Percentiles rank a stretch among this genome's conserved stretches.
Conservation (phyloP, 805 yeast species). For the Ogataea angusta region DNA sequence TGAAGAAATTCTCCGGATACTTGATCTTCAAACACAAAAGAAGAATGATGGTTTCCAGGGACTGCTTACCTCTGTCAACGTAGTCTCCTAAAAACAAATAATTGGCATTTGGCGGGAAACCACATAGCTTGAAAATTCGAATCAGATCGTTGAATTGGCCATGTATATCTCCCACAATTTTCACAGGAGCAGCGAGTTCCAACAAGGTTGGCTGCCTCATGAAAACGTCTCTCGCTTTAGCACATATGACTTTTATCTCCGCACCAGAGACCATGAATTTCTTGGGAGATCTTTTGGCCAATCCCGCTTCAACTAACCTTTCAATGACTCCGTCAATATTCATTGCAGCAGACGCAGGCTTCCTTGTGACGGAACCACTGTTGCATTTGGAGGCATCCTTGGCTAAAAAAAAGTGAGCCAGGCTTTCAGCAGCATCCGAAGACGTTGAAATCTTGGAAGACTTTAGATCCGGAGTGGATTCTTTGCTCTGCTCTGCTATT, state of each 20-base stretch:
- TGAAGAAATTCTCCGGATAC: slow-evolving; percentile 58
- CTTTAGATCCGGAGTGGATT: slow-evolving; percentile 27
- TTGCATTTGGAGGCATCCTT: slow-evolving; percentile 1
- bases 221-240: slow-evolving; percentile 57
- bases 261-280: slow-evolving; percentile 48
- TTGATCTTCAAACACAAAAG: slow-evolving; percentile 53
- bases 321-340: slow-evolving; percentile 65
- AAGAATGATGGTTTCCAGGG: slow-evolving; percentile 52
- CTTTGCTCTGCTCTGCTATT: slow-evolving; percentile 34
- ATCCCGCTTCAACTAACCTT: slow-evolving; percentile 52
- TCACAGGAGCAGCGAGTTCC: slow-evolving; percentile 72
- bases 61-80: slow-evolving; percentile 58
- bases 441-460: neutral
- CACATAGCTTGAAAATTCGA: slow-evolving; percentile 55
- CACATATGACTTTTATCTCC: slow-evolving; percentile 57
- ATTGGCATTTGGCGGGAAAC: slow-evolving; percentile 56
- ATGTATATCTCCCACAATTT: slow-evolving; percentile 81
- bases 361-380: neutral
- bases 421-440: slow-evolving; percentile 1
- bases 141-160: slow-evolving; percentile 58
- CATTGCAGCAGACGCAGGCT: slow-evolving; percentile 19
- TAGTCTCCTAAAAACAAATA: slow-evolving; percentile 58
- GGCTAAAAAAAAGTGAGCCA: neutral
- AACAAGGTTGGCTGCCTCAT: slow-evolving; percentile 62
- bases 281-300: slow-evolving; percentile 39